Evolutionary conservation across 2,329 filamentous ascomycete genomes (phyloP), one percentile per base, ranked within the genome.

Genomic region (Zarea fungicola): DNA sequence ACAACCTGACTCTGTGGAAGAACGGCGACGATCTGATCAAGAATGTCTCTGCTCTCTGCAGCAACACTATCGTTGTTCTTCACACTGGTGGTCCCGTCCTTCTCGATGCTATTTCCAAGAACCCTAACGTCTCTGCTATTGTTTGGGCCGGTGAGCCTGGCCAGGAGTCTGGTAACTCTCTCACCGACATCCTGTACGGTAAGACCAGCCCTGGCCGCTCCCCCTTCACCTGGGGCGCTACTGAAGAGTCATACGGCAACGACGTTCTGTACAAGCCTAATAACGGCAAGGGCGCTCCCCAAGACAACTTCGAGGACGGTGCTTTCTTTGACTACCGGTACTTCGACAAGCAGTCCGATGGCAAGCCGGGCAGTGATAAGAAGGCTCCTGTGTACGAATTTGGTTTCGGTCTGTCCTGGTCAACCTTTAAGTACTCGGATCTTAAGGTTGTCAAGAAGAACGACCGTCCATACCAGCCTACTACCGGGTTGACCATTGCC

Each of bases 41-140:
- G 67, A 89, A 86, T 41, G 88, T 96, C 10, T 83, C 89, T 1
- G 75, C 82, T 7, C 63, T 82, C 53, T 91, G 85, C 74, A 83
- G 85, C 71, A 96, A 96, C 76, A 96, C 90, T 11, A 85, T 97
- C 52, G 88, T 97, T 14, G 81, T 96, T 50, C 85, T 97, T 51
- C 92, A 97, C 72, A 89, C 87, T 1, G 80, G 84, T 4, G 90
- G 90, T 0, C 82, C 91, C 1, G 87, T 95, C 5, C 70, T 95
- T 1, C 68, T 96, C 21, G 80, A 83, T 11, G 80, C 88, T 9
- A 92, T 83, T 76, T 83, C 87, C 59, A 70, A 87, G 45, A 83
- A 82, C 65, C 78, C 81, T 29, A 95, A 95, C 65, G 76, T 95
- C 42, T 90, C 87, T 1, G 89, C 88, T 32, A 89, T 95, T 46